Conservation (phyloP, 31 red algal genomes). For the Pterothamnion heteromorphum region DNA sequence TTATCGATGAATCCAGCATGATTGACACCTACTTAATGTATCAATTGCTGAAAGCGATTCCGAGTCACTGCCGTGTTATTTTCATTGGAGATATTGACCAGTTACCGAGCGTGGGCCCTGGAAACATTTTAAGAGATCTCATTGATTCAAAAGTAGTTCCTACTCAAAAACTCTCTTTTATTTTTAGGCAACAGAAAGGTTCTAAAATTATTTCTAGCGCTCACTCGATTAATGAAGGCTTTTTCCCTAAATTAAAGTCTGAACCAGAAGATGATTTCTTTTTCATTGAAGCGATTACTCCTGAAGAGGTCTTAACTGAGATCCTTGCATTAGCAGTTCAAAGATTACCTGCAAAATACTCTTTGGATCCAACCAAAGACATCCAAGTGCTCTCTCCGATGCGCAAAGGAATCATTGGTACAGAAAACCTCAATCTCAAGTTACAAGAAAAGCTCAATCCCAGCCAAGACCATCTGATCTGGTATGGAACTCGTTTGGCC, state of each 20-base stretch:
- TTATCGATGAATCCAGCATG: constrained; percentile 59
- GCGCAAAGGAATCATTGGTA: not conserved
- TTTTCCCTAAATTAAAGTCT: not conserved
- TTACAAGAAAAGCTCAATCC: constrained; percentile 42
- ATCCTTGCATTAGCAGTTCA: not conserved
- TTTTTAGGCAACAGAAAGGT: constrained; percentile 44
- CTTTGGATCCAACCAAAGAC: not conserved
- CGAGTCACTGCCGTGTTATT: constrained; percentile 19
- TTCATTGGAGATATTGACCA: constrained; percentile 63
- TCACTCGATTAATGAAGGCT: constrained; percentile 47
- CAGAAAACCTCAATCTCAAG: constrained; percentile 26
- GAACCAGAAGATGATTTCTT: not conserved
- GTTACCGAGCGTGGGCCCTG: constrained; percentile 59
- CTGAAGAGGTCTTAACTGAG: not conserved
- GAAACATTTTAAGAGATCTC: constrained; percentile 54
- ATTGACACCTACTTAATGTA: constrained; percentile 46
- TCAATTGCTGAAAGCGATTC: constrained; percentile 47
- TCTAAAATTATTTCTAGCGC: constrained; percentile 28
- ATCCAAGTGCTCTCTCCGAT: constrained; percentile 5
- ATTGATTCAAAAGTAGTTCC: constrained; percentile 32
- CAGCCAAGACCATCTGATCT: constrained; percentile 43
- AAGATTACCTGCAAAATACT: not conserved
- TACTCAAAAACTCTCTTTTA: not conserved
- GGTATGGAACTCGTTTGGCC: not conserved
- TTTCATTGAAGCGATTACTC: not conserved